phyloP scores from a whole-genome alignment of 176 grass and related monocot genomes.

The Cymbopogon citratus region DNA sequence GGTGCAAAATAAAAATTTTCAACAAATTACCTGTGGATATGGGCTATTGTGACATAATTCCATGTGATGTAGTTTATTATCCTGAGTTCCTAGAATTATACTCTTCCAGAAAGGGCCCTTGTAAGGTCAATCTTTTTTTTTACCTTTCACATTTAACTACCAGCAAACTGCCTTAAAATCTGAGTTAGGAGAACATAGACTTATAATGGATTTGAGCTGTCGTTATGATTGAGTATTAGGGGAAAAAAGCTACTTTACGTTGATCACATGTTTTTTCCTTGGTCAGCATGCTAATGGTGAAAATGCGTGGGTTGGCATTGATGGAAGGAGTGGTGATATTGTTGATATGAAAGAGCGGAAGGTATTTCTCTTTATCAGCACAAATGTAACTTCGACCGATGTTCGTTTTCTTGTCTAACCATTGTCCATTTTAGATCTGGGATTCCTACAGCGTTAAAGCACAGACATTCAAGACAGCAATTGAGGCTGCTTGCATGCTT shows the following conservation, averaged over 20 bases:
- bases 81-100: neutral
- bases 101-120: neutral
- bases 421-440: slow-evolving; percentile 61
- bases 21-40: neutral
- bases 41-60: no score
- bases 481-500: slow-evolving; percentile 92
- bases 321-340: slow-evolving; percentile 78
- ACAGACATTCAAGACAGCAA: slow-evolving; percentile 97
- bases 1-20: neutral
- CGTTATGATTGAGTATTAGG: neutral
- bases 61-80: neutral
- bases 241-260: neutral
- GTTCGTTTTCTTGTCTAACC: neutral
- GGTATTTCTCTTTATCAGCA: slow-evolving; percentile 26
- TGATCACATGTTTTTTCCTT: neutral
- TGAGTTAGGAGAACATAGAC: neutral
- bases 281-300: slow-evolving; percentile 85
- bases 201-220: neutral
- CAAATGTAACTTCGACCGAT: neutral
- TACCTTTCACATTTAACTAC: neutral
- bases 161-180: neutral
- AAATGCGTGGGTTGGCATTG: slow-evolving; percentile 93
- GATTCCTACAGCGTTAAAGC: slow-evolving; percentile 95
- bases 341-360: slow-evolving; percentile 93
- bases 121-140: neutral